Evolutionary conservation across 148 eudicot genomes (phyloP), one percentile per base, ranked within the genome.

Genomic region (Drosera capensis): DNA sequence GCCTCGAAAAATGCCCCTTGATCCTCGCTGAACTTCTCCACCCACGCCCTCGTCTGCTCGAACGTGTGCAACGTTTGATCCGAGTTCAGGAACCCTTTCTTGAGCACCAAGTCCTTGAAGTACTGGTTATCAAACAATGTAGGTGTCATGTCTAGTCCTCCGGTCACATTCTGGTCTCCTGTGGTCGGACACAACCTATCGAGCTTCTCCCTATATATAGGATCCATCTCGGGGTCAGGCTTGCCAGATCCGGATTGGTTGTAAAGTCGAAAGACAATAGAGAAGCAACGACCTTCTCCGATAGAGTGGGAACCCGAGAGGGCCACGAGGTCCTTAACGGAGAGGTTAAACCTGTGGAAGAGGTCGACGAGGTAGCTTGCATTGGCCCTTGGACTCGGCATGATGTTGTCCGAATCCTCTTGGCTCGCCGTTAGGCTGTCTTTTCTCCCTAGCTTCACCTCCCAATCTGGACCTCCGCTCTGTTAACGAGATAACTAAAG

Each of bases 401-500:
- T 83, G 39, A 83, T 83, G 47, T 73, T 25, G 56, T 83, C 55
- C 2, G 96, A 75, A 47, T 71, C 86, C 15, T 71, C 66, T 63
- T 83, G 84, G 66, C 81, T 80, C 14, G 97, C 94, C 28, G 70
- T 72, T 43, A 88, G 49, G 64, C 94, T 88, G 45, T 88, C 94
- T 52, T 50, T 45, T 46, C 94, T 74, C 35, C 97, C 97, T 25
- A 88, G 26, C 44, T 63, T 88, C 66, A 88, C 97, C 68, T 77
- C 66, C 97, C 97, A 83, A 51, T 64, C 45, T 13, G 97, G 92
- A n/a, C 97, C 97, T 60, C 97, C 97, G 57, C 81, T 88, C 97
- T 83, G 57, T 3, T 16, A 3, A 37, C 5, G 11, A 11, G 14
- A 3, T 37, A 13, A 13, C 9, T 4, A 37, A 15, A 37, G 14